Percentiles rank a stretch among this genome's conserved stretches.
These are phyloP conservation scores for Physocladia obscura DNA, from an alignment of 192 early-diverging fungal genomes.

Conservation along the genomic window DNA sequence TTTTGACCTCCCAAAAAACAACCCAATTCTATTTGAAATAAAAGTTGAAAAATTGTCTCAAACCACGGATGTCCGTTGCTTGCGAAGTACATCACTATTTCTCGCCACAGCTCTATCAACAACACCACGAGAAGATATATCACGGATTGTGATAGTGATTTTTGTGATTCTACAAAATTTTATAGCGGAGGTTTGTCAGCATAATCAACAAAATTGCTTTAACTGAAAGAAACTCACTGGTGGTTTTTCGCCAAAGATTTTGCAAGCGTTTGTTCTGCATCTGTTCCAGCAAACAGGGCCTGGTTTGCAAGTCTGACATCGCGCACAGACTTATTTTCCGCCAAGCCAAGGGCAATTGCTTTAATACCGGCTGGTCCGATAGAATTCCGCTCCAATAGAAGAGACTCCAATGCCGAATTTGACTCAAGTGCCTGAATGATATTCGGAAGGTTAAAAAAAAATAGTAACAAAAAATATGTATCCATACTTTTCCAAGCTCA, in stretches of 20 bases:
- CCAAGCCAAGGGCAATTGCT: slow-evolving; percentile 28
- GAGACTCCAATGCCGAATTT: slow-evolving; percentile 24
- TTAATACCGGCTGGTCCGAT: slow-evolving; percentile 35
- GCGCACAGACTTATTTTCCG: slow-evolving; percentile 20
- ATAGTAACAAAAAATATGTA: neutral
- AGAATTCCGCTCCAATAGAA: slow-evolving; percentile 27
- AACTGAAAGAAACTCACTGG: neutral
- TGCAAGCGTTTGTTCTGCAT: slow-evolving; percentile 23
- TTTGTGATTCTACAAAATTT: slow-evolving; percentile 18
- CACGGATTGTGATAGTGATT: slow-evolving; percentile 27
- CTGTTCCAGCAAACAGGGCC: slow-evolving; percentile 25
- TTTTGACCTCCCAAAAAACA: too few relatives aligned
- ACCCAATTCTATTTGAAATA: too few relatives aligned
- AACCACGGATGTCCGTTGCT: too few relatives aligned
- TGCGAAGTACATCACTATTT: slow-evolving; percentile 32
- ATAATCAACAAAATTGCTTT: neutral
- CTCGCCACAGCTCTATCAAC: slow-evolving; percentile 34
- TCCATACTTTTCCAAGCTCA: slow-evolving; percentile 20
- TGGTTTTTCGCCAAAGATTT: slow-evolving; percentile 19
- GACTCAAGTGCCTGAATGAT: slow-evolving; percentile 17
- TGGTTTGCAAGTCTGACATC: slow-evolving; percentile 27
- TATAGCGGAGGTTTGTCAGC: neutral
- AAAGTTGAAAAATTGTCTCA: too few relatives aligned
- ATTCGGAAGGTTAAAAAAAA: neutral
- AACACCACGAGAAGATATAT: slow-evolving; percentile 30